Evolutionary conservation across 1,284 basidiomycete species (phyloP), one percentile per base, ranked within the genome.

Genomic region (Sanghuangporus sanghuang): DNA sequence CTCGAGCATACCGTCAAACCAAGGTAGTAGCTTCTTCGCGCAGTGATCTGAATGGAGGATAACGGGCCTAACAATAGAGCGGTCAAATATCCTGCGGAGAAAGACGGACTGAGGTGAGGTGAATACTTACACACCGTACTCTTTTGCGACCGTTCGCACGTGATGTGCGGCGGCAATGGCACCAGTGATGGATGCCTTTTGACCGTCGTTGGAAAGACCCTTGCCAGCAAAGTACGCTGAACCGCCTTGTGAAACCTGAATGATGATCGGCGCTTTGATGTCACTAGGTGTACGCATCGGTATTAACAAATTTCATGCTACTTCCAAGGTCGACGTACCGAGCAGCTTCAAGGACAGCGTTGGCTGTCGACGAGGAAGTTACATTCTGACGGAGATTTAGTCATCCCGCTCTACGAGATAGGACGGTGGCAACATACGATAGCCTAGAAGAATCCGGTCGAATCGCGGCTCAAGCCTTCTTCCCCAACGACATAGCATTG

Each of bases 1-100:
- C 62, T 88, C 90, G 76, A 99, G 93, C 97, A 99, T 98, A 68
- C 95, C 96, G 76, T 99, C 97, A 79, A 98, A 98, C 97, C 97
- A 99, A 14, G 92, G 96, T 65, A 99, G 88, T 68, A 99, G 93
- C 80, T 99, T 99, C 76, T 97, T 84, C 57, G 97, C 97, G 75
- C 97, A 99, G 82, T 99, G 97, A 79, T 99, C 97, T 68, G 94
- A 94, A 89, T 99, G 97, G 74, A 99, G 83, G 68, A 99, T 86
- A 72, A 99, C 97, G 71, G 97, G 97, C 67, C 92, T 94, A 66
- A 58, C 48, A 9, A 18, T 48, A 55, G 57, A 6, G 14, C 27
- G 67, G 55, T 54, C 36, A 54, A 35, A 32, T 7, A 32, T 11
- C 14, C 1, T 38, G 8, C 3, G 21, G 14, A 16, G 59, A 16